A percentile compares a stretch with the other conserved stretches of the same genome.
Evolutionary conservation across 1,139 yeast species (phyloP).

Genomic region (Kodamaea sp.): DNA sequence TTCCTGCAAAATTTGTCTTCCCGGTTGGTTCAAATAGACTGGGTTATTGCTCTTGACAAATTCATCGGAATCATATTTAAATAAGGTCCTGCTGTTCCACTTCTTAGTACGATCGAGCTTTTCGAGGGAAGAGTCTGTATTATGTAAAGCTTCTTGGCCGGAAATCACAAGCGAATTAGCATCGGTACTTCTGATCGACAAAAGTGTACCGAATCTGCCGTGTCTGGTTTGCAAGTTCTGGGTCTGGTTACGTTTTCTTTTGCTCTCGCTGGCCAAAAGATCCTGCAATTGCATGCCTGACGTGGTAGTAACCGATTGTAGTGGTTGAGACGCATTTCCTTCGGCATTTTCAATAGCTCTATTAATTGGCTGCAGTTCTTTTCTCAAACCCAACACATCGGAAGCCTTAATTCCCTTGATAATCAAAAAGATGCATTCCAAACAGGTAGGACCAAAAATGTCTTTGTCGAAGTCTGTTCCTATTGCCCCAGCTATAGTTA

Average conservation of each 20-base stretch:
- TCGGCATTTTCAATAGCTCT: slow-evolving; percentile 13
- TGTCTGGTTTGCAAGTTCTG: slow-evolving; percentile 71
- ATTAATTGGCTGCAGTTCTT: slow-evolving; percentile 1
- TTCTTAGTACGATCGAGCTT: slow-evolving; percentile 66
- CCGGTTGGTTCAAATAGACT: slow-evolving; percentile 11
- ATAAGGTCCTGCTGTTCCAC: slow-evolving; percentile 54
- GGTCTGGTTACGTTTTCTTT: slow-evolving; percentile 50
- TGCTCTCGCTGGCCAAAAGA: slow-evolving; percentile 59
- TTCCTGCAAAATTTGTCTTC: slow-evolving; percentile 41
- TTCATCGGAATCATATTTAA: slow-evolving; percentile 49
- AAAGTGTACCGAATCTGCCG: slow-evolving; percentile 85
- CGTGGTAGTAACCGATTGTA: slow-evolving; percentile 24
- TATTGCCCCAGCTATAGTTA: slow-evolving; percentile 67
- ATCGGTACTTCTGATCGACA: slow-evolving; percentile 63
- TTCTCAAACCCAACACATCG: slow-evolving; percentile 14
- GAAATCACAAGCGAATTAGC: slow-evolving; percentile 65
- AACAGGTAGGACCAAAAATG: slow-evolving; percentile 59
- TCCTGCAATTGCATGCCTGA: slow-evolving; percentile 49
- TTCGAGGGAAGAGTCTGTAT: slow-evolving; percentile 43
- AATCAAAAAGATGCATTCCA: slow-evolving; percentile 71
- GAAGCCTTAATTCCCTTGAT: slow-evolving; percentile 55
- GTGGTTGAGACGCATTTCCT: slow-evolving; percentile 16
- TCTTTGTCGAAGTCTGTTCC: slow-evolving; percentile 63
- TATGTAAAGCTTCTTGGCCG: slow-evolving; percentile 68
- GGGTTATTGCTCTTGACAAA: slow-evolving; percentile 23